Conservation (phyloP, 352 stramenopile genomes). For the Phytophthora citrophthora region DNA sequence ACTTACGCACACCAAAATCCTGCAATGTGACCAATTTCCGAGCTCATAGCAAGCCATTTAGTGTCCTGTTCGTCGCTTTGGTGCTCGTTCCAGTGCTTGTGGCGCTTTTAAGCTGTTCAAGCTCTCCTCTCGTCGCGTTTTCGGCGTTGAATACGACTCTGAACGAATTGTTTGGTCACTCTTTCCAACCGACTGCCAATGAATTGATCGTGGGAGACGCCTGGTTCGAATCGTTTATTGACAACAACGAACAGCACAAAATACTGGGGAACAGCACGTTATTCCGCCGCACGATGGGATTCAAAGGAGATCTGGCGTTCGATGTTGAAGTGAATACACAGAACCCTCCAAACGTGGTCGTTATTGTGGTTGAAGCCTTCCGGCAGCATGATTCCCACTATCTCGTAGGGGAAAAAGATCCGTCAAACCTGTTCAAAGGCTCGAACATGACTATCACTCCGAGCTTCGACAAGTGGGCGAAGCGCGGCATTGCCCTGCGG, state of each 20-base stretch:
- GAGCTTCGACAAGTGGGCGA: slow-evolving; percentile 53
- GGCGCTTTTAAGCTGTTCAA: slow-evolving; percentile 2
- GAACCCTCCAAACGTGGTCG: slow-evolving; percentile 51
- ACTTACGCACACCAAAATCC: not conserved
- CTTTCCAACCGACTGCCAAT: not conserved
- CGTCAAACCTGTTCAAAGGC: slow-evolving; percentile 36
- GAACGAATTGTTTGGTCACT: slow-evolving; percentile 17
- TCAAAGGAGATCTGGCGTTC: slow-evolving; percentile 29
- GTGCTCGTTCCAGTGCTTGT: slow-evolving; percentile 10
- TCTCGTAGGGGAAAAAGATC: slow-evolving; percentile 46
- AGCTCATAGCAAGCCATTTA: not conserved
- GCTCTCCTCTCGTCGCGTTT: slow-evolving; percentile 16
- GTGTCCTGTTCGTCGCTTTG: slow-evolving; percentile 3
- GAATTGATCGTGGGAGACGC: slow-evolving; percentile 1
- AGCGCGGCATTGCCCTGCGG: slow-evolving; percentile 49
- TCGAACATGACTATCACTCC: slow-evolving; percentile 38
- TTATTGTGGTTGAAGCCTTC: slow-evolving; percentile 61
- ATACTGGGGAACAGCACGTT: slow-evolving; percentile 16
- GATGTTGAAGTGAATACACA: slow-evolving; percentile 40
- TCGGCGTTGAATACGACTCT: slow-evolving; percentile 21
- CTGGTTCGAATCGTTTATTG: slow-evolving; percentile 12
- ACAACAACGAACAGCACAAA: slow-evolving; percentile 17
- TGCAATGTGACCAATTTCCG: not conserved
- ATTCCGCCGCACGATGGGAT: slow-evolving; percentile 24
- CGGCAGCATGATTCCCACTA: slow-evolving; percentile 57